These are phyloP conservation scores for Pseudohyphozyma bogoriensis DNA, from an alignment of 768 basidiomycete species.

Conservation along the genomic window DNA sequence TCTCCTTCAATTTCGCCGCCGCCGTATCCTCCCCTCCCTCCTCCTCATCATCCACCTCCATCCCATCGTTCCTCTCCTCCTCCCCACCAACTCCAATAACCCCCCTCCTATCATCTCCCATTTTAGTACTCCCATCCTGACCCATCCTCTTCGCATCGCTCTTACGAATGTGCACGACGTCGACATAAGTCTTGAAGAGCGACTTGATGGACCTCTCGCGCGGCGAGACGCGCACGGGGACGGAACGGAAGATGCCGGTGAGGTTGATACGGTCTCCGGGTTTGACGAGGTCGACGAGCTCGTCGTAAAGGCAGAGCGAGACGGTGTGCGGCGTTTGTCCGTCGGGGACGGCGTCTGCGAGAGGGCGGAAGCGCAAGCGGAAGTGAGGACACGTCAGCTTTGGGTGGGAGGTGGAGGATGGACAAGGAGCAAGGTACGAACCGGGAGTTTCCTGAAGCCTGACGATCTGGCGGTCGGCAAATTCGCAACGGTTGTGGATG, in stretches of 20 bases:
- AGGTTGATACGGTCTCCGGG: conserved; percentile 87
- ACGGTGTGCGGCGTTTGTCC: conserved; percentile 98
- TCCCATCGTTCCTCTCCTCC: conserved; percentile 44
- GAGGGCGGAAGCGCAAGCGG: background rate
- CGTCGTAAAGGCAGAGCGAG: conserved; percentile 93
- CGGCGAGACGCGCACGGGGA: conserved; percentile 90
- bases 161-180: conserved; percentile 82
- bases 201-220: conserved; percentile 83
- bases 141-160: conserved; percentile 57
- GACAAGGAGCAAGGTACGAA: conserved; percentile 17
- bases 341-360: conserved; percentile 78
- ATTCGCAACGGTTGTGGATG: conserved; percentile 93
- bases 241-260: conserved; percentile 87
- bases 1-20: conserved; percentile 48
- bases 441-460: conserved; percentile 87
- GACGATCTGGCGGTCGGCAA: conserved; percentile 90
- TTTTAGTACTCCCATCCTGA: conserved; percentile 65
- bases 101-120: conserved; percentile 45
- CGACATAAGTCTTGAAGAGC: conserved; percentile 93
- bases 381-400: too few relatives aligned
- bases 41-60: conserved; percentile 36
- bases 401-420: background rate
- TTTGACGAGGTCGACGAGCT: conserved; percentile 90
- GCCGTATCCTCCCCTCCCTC: conserved; percentile 42
- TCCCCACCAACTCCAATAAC: conserved; percentile 62